Evolutionary conservation across 164 flowering plant genomes (phyloP).

Genomic region (Cinnamomum chago): DNA sequence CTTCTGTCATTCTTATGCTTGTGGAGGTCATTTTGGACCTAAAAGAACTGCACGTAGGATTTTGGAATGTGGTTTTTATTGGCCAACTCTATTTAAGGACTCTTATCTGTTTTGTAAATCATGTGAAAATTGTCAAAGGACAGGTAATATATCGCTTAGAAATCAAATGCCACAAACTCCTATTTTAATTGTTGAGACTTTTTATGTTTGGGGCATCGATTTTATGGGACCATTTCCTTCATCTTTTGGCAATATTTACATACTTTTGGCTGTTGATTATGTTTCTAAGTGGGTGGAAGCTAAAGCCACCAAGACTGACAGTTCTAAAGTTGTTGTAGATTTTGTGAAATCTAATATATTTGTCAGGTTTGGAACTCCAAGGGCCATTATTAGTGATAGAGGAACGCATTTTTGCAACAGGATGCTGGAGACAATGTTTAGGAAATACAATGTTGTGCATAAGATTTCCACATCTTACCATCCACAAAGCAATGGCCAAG

Average conservation of each 20-base stretch:
- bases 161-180: neutral
- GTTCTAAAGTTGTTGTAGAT: neutral
- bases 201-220: neutral
- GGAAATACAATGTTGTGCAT: neutral
- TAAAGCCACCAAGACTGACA: neutral
- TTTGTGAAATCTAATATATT: neutral
- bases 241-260: neutral
- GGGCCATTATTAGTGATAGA: too few relatives aligned
- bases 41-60: too few relatives aligned
- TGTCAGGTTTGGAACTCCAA: too few relatives aligned
- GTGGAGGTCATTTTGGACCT: too few relatives aligned
- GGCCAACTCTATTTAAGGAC: too few relatives aligned
- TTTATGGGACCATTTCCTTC: neutral
- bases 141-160: neutral
- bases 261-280: neutral
- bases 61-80: too few relatives aligned
- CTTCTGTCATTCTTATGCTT: slow-evolving; percentile 1
- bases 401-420: too few relatives aligned
- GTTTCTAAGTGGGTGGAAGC: slow-evolving; percentile 9
- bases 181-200: neutral
- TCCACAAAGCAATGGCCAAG: neutral
- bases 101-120: neutral
- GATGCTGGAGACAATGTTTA: too few relatives aligned
- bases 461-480: neutral
- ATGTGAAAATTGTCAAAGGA: neutral